These are phyloP conservation scores for Sporothrix euskadiensis DNA, from an alignment of 2,329 filamentous ascomycete genomes.

Conservation along the genomic window DNA sequence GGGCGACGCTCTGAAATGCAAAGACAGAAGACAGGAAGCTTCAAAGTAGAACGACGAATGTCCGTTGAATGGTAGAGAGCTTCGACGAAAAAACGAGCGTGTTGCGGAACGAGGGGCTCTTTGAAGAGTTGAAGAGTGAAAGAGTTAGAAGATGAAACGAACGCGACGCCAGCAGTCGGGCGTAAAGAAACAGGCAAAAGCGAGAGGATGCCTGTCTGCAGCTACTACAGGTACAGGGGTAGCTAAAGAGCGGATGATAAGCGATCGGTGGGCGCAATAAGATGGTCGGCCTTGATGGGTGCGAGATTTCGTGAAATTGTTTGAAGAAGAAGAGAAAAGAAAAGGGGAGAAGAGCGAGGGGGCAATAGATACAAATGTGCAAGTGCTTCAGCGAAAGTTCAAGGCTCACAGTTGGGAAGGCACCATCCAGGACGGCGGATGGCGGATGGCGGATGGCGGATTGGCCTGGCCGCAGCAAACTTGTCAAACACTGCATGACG, in stretches of 20 bases:
- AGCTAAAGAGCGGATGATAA: not conserved
- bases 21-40: not conserved
- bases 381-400: not conserved
- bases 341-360: not conserved
- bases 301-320: not conserved
- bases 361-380: not conserved
- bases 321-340: not conserved
- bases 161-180: not conserved
- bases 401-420: conserved; percentile 21
- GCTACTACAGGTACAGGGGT: not conserved
- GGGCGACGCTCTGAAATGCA: no score
- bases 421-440: not conserved
- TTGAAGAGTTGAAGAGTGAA: not conserved
- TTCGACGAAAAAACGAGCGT: not conserved
- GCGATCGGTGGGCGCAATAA: not conserved
- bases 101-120: not conserved
- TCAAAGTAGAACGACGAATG: not conserved
- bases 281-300: not conserved
- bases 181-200: not conserved
- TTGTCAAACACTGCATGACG: conserved; percentile 17
- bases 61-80: not conserved
- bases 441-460: no score
- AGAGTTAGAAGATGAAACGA: conserved; percentile 4
- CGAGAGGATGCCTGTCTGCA: not conserved
- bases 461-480: conserved; percentile 17